A percentile compares a stretch with the other conserved stretches of the same genome.
These are phyloP conservation scores for Neofusicoccum sp. DNA, from an alignment of 2,329 filamentous ascomycete genomes.

Conservation along the genomic window DNA sequence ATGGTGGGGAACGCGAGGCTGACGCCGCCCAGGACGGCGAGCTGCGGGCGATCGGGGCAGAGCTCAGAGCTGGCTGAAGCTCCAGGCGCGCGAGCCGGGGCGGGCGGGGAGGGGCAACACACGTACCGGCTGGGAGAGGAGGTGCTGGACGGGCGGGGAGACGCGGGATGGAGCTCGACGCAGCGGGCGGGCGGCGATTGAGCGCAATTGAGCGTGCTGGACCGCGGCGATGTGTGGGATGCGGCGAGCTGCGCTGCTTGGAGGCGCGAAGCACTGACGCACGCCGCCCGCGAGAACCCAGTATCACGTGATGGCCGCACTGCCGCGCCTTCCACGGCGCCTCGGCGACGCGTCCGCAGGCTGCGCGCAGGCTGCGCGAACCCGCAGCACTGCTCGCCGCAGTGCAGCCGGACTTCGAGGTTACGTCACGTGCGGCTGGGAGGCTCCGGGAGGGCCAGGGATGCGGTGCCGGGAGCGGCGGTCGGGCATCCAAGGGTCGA, in stretches of 20 bases:
- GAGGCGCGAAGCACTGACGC: conserved; percentile 15
- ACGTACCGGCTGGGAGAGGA: background rate
- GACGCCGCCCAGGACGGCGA: background rate
- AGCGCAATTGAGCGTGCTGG: conserved; percentile 8
- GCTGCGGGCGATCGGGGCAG: conserved; percentile 13
- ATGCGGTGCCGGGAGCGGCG: conserved; percentile 13
- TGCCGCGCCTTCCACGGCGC: background rate
- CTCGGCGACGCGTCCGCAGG: background rate
- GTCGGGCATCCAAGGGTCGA: conserved; percentile 7
- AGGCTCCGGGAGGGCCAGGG: conserved; percentile 9
- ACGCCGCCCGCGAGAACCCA: background rate
- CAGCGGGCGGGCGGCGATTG: conserved; percentile 10
- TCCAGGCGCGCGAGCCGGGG: conserved; percentile 6
- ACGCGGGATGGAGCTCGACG: background rate
- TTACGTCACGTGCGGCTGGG: background rate
- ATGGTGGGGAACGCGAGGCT: conserved; percentile 17
- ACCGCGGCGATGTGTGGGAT: conserved; percentile 3
- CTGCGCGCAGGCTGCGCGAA: background rate
- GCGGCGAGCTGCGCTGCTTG: background rate
- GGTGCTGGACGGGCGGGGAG: background rate
- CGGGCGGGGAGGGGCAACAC: background rate
- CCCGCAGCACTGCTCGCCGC: background rate
- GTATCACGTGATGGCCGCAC: background rate
- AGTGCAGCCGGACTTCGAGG: background rate
- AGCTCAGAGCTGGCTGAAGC: conserved; percentile 19